Base-by-base conservation (phyloP, 345 rosid species). In the Brassica carinata region DNA sequence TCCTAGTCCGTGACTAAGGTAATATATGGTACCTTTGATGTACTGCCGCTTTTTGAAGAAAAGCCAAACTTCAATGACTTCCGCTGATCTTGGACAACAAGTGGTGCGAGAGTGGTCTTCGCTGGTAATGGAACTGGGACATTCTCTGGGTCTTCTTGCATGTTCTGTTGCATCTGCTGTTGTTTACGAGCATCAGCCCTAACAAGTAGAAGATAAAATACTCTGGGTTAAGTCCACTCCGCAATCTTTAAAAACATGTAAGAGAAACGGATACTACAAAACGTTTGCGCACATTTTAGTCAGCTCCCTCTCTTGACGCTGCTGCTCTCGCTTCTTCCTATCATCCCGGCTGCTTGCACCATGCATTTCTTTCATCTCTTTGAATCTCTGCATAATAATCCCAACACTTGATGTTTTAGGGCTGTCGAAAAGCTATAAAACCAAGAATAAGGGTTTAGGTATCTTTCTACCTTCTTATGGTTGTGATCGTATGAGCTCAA, bases 401-500 rank as follows among this genome's bases (percentile, higher is more conserved):
- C 8, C 71, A 43, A 0, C 13, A 78, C 4, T 31, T 31, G 8
- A 51, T 34, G 58, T 27, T 1, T 62, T 18, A 38, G 36, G 10
- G 30, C n/a, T 74, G 8, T 27, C 58, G 62, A 31, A 51, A 45
- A 17, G 5, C 48, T 63, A 69, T 55, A 67, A 29, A 51, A 77
- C 55, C 19, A 75, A 9, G 38, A 17, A 53, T 62, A 66, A 2
- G 0, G 38, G 14, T 30, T 58, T 30, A 29, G 27, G n/a, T 69
- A 34, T 23, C 1, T 1, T 27, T 51, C 78, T 61, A 96, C 99
- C 98, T 96, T 96, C 82, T 97, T 88, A 72, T 96, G 99, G 86
- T 96, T 96, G 90, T 96, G 99, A 85, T 96, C 99, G 15, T 96
- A 96, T 53, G 99, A 93, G 86, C 98, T 92, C 76, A 93, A 86